A percentile compares a stretch with the other conserved stretches of the same genome.
These are phyloP conservation scores for Elongisporangium undulatum DNA, from an alignment of 352 stramenopile species.

Conservation along the genomic window DNA sequence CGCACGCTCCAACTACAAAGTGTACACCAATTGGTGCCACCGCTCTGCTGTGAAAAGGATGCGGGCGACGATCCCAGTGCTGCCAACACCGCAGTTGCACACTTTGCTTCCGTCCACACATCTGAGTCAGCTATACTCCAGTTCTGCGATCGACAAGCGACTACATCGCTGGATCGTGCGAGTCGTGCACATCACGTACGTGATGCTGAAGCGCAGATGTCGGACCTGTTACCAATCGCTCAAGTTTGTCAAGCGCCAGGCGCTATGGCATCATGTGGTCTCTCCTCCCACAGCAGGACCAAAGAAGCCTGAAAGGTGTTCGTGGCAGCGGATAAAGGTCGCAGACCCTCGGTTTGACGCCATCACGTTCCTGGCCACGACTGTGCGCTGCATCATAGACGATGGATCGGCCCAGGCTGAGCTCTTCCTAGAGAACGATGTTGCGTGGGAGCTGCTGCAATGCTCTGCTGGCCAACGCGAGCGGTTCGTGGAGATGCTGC, in stretches of 20 bases:
- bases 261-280: not conserved
- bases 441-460: conserved; percentile 65
- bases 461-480: conserved; percentile 33
- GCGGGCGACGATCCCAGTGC: not conserved
- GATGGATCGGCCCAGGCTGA: conserved; percentile 75
- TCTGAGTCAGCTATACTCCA: conserved; percentile 45
- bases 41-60: conserved; percentile 14
- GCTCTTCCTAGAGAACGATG: conserved; percentile 61
- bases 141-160: conserved; percentile 30
- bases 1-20: conserved; percentile 51
- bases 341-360: not conserved
- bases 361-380: not conserved
- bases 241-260: conserved; percentile 9
- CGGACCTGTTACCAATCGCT: conserved; percentile 43
- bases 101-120: conserved; percentile 29
- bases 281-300: not conserved
- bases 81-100: conserved; percentile 27
- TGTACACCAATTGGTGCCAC: conserved; percentile 55
- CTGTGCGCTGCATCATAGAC: conserved; percentile 59
- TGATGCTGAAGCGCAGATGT: conserved; percentile 70
- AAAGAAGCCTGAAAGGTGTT: not conserved
- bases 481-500: conserved; percentile 45
- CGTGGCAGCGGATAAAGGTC: conserved; percentile 10
- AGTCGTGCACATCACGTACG: conserved; percentile 74
- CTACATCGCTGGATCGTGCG: conserved; percentile 55